phyloP scores from a whole-genome alignment of 2,329 filamentous ascomycete species.

The Colletotrichum caudatum region DNA sequence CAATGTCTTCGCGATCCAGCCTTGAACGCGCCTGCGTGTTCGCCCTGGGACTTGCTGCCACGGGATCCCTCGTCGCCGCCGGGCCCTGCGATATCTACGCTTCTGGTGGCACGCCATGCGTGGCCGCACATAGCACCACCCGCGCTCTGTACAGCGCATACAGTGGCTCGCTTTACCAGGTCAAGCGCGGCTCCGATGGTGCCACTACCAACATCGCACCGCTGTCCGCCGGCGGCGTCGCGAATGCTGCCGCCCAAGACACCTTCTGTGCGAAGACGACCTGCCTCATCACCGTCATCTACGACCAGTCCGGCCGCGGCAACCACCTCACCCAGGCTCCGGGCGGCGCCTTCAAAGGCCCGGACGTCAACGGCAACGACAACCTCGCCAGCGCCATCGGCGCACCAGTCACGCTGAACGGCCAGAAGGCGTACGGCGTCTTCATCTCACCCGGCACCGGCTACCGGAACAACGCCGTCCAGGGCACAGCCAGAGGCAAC shows the following conservation, averaged over 20 bases:
- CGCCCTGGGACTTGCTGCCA: constrained; percentile 51
- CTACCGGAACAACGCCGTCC: constrained; percentile 69
- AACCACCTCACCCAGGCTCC: constrained; percentile 75
- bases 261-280: constrained; percentile 70
- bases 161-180: constrained; percentile 68
- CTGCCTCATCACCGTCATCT: constrained; percentile 73
- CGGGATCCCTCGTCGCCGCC: constrained; percentile 58
- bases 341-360: constrained; percentile 67
- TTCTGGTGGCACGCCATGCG: constrained; percentile 69
- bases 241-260: constrained; percentile 71
- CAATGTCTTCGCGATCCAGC: constrained; percentile 24
- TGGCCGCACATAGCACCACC: constrained; percentile 75
- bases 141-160: constrained; percentile 69
- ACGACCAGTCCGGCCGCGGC: constrained; percentile 72
- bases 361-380: constrained; percentile 68
- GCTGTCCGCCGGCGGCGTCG: constrained; percentile 69
- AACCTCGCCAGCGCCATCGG: constrained; percentile 69
- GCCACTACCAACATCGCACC: constrained; percentile 62
- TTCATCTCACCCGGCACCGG: constrained; percentile 72
- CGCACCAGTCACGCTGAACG: constrained; percentile 71
- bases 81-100: constrained; percentile 73
- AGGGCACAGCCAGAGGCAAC: constrained; percentile 66
- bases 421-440: constrained; percentile 73
- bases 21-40: constrained; percentile 1
- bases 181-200: constrained; percentile 66